Evolutionary conservation across 768 basidiomycete genomes (phyloP).

Genomic region (Leccinum broughii): DNA sequence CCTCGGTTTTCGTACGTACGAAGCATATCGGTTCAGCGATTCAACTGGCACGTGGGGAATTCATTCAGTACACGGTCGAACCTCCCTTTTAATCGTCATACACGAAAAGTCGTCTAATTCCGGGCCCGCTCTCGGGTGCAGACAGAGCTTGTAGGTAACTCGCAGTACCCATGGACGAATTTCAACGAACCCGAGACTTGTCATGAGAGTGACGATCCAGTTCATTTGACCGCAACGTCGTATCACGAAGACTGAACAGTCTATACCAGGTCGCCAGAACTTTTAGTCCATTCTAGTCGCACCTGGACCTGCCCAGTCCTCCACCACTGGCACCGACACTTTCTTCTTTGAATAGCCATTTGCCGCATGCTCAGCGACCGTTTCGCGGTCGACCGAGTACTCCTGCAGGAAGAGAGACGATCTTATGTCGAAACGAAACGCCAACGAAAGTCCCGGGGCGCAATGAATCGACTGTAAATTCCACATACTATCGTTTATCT

Average conservation of each 20-base stretch:
- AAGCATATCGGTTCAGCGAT: background rate
- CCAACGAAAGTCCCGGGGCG: background rate
- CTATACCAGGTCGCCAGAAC: background rate
- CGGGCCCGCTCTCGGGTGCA: background rate
- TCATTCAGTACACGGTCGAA: background rate
- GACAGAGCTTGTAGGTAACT: background rate
- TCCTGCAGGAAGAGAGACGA: slow-evolving; percentile 52
- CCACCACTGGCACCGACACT: no score
- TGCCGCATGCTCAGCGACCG: slow-evolving; percentile 30
- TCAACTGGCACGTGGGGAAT: background rate
- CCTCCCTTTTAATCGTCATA: background rate
- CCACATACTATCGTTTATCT: slow-evolving; percentile 46
- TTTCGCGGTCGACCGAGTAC: slow-evolving; percentile 57
- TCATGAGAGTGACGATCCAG: background rate
- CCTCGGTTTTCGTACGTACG: background rate
- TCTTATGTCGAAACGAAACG: slow-evolving; percentile 50
- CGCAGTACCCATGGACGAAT: background rate
- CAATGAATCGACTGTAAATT: slow-evolving; percentile 33
- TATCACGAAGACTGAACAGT: background rate
- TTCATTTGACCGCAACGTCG: background rate
- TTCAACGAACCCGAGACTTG: no score
- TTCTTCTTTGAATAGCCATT: slow-evolving; percentile 19
- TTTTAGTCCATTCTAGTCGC: no score
- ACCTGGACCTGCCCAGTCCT: no score
- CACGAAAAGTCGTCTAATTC: background rate